phyloP scores from a whole-genome alignment of 768 basidiomycete species.

The Cubamyces sp. region DNA sequence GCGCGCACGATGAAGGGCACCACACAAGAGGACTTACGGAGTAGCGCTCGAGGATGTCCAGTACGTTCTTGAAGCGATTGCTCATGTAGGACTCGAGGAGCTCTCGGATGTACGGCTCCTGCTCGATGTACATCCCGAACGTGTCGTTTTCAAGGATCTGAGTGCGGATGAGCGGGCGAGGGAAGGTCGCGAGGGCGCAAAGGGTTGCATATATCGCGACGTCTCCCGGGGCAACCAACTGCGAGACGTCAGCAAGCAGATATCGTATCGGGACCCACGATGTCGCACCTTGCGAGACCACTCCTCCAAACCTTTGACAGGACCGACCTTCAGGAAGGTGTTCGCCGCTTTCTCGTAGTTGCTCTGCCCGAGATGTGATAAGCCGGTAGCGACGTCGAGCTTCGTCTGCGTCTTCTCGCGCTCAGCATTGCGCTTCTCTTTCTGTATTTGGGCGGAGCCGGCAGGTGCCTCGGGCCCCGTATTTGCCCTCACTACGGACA shows the following conservation, averaged over 20 bases:
- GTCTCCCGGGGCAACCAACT: conserved; percentile 82
- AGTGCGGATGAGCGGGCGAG: conserved; percentile 69
- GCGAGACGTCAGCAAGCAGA: neutral
- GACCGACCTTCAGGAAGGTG: conserved; percentile 69
- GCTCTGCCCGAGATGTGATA: conserved; percentile 72
- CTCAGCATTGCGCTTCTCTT: conserved; percentile 57
- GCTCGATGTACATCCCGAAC: conserved; percentile 80
- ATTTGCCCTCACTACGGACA: conserved; percentile 27
- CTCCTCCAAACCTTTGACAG: conserved; percentile 67
- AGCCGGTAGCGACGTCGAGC: conserved; percentile 79
- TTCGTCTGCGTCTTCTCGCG: conserved; percentile 74
- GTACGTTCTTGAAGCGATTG: conserved; percentile 83
- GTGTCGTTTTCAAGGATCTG: conserved; percentile 68
- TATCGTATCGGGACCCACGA: neutral
- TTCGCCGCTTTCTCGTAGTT: conserved; percentile 83
- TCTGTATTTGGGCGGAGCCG: conserved; percentile 34
- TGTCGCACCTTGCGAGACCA: conserved; percentile 71
- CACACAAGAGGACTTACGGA: conserved; percentile 50
- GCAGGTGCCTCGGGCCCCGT: conserved; percentile 25
- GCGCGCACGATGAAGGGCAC: neutral
- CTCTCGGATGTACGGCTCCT: conserved; percentile 86
- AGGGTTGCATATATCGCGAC: conserved; percentile 87
- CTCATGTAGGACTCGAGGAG: conserved; percentile 84
- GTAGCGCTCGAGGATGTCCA: conserved; percentile 72
- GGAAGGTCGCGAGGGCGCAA: conserved; percentile 79